Evolutionary conservation across 73 alveolate species (phyloP).

Genomic region (Diophrys appendiculata): DNA sequence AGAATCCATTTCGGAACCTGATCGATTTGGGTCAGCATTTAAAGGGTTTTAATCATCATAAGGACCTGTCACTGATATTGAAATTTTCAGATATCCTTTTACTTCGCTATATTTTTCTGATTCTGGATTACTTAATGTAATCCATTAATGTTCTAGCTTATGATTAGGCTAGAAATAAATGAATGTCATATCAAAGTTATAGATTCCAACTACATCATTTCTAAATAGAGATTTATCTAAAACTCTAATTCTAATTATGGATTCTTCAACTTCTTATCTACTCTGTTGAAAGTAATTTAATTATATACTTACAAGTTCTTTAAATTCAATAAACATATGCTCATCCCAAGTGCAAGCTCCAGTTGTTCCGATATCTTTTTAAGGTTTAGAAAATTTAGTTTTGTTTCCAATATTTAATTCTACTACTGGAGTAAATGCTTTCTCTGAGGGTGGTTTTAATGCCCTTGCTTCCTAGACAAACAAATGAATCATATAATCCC

Average conservation of each 20-base stretch:
- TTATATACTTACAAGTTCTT: conserved; percentile 11
- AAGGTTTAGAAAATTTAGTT: conserved; percentile 59
- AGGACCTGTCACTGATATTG: conserved; percentile 70
- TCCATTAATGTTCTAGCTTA: conserved; percentile 84
- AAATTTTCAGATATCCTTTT: conserved; percentile 82
- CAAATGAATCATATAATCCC: conserved; percentile 64
- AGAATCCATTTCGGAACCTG: conserved; percentile 21
- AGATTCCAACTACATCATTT: conserved; percentile 50
- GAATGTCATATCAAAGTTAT: conserved; percentile 10
- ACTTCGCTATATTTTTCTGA: conserved; percentile 79
- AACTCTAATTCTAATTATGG: conserved; percentile 28
- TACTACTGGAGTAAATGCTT: conserved; percentile 77
- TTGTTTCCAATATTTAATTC: conserved; percentile 44
- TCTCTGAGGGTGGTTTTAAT: conserved; percentile 41
- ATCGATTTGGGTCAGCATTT: conserved; percentile 55
- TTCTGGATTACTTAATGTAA: conserved; percentile 90
- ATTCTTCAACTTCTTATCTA: conserved; percentile 35
- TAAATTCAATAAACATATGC: conserved; percentile 73
- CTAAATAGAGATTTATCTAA: conserved; percentile 46
- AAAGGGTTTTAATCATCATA: conserved; percentile 75
- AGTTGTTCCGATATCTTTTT: conserved; percentile 68
- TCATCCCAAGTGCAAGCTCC: conserved; percentile 55
- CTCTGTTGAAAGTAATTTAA: conserved; percentile 58
- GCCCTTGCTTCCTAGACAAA: conserved; percentile 72
- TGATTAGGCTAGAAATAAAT: conserved; percentile 64